phyloP scores from a whole-genome alignment of 225 moss, liverwort and hornwort species.

The Physcomitrellopsis africana region DNA sequence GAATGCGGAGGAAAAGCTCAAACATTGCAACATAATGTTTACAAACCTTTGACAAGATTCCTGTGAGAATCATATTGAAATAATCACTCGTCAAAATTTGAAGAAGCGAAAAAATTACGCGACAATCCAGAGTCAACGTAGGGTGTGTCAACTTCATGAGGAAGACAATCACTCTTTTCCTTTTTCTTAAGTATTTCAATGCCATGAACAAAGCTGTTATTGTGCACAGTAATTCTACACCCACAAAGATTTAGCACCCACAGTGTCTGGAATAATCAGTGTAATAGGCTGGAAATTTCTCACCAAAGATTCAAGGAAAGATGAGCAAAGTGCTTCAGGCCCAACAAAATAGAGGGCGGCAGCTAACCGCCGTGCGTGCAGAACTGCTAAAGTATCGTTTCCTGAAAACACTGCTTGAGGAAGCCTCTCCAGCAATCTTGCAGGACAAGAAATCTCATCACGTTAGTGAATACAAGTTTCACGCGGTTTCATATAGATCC shows the following conservation, averaged over 20 bases:
- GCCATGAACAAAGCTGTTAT: too few species aligned
- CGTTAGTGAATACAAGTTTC: background rate
- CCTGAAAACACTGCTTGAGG: constrained; percentile 81
- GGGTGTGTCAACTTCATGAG: background rate
- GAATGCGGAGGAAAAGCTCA: constrained; percentile 84
- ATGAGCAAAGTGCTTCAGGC: constrained; percentile 68
- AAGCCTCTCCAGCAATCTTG: constrained; percentile 79
- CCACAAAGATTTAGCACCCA: too few species aligned
- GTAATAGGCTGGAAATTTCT: constrained; percentile 24
- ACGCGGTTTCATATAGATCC: background rate
- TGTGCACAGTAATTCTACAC: too few species aligned
- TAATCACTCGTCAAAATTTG: constrained; percentile 18
- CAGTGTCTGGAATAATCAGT: too few species aligned
- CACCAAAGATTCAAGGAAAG: constrained; percentile 73
- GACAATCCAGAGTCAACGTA: constrained; percentile 6
- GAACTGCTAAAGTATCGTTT: constrained; percentile 72
- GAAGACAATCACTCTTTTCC: too few species aligned
- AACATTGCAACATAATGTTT: constrained; percentile 66
- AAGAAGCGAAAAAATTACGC: background rate
- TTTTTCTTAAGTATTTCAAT: too few species aligned
- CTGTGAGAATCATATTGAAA: constrained; percentile 47
- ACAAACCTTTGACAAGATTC: constrained; percentile 62
- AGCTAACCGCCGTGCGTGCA: constrained; percentile 79
- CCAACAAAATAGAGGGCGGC: constrained; percentile 91
- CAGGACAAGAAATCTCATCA: constrained; percentile 26